These are phyloP conservation scores for Saitozyma podzolica DNA, from an alignment of 768 basidiomycete genomes.

Conservation along the genomic window DNA sequence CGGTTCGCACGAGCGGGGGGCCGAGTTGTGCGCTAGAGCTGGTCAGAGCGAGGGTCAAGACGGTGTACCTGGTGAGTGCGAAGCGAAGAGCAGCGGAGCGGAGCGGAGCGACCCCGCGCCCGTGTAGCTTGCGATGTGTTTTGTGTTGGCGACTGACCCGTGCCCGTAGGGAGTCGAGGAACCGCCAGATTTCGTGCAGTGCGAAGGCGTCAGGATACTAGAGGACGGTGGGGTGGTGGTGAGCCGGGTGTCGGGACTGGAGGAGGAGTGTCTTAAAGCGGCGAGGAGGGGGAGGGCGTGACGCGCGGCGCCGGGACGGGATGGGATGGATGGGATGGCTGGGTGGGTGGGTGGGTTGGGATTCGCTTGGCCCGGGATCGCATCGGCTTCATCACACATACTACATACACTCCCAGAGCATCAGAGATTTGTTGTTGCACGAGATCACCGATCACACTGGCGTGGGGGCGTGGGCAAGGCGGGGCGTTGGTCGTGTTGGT, in stretches of 20 bases:
- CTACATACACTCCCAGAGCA: no score
- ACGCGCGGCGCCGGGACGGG: background rate
- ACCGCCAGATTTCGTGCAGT: constrained; percentile 90
- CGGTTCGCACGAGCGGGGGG: constrained; percentile 80
- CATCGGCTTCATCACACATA: no score
- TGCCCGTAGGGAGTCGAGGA: constrained; percentile 68
- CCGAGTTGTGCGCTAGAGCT: constrained; percentile 82
- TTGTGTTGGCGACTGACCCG: background rate
- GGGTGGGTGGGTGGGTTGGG: no score
- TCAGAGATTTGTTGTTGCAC: no score
- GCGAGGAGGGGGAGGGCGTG: constrained; percentile 63
- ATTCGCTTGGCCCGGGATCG: no score
- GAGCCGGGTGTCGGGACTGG: constrained; percentile 58
- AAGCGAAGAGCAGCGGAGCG: background rate
- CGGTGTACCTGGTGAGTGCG: constrained; percentile 67
- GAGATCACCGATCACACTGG: no score
- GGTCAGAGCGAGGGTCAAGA: constrained; percentile 65
- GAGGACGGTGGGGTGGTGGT: constrained; percentile 50
- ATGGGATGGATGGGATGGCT: no score
- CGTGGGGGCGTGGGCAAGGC: no score
- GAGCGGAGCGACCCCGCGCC: no score
- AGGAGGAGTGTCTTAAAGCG: constrained; percentile 73
- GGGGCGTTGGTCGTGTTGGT: no score
- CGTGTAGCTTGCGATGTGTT: background rate
- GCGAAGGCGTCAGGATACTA: constrained; percentile 73